Percentiles rank a stretch among this genome's conserved stretches.
Evolutionary conservation across 2,329 filamentous ascomycete genomes (phyloP).

Genomic region (Calonectria pauciramosa): DNA sequence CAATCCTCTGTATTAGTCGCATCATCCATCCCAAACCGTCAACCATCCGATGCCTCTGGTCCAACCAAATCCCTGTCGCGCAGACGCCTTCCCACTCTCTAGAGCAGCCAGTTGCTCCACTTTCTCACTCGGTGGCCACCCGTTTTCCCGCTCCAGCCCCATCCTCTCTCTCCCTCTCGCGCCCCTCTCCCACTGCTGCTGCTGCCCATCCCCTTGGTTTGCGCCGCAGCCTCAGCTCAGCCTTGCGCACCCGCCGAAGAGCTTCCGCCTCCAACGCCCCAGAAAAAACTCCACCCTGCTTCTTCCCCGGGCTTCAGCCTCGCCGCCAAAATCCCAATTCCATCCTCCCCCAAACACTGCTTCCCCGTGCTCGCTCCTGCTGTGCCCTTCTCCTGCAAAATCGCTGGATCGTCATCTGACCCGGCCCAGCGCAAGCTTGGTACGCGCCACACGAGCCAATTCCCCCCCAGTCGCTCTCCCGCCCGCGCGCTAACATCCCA

Average conservation of each 20-base stretch:
- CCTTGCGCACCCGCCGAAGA: slow-evolving; percentile 31
- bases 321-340: slow-evolving; percentile 30
- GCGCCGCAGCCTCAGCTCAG: slow-evolving; percentile 37
- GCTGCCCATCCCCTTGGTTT: neutral
- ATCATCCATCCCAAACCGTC: neutral
- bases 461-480: neutral
- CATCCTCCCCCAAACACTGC: neutral
- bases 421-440: neutral
- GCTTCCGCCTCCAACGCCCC: slow-evolving; percentile 30
- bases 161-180: neutral
- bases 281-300: neutral
- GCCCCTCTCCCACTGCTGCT: neutral
- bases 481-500: neutral
- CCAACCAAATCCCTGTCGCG: slow-evolving; percentile 7
- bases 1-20: neutral
- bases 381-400: neutral
- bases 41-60: neutral
- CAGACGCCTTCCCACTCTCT: neutral
- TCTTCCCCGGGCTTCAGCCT: slow-evolving; percentile 43
- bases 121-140: neutral
- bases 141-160: neutral
- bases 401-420: neutral
- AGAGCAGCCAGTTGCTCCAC: neutral
- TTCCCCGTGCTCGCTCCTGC: neutral
- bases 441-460: neutral